These are phyloP conservation scores for Corylus americana DNA, from an alignment of 306 rosid genomes.

Conservation along the genomic window DNA sequence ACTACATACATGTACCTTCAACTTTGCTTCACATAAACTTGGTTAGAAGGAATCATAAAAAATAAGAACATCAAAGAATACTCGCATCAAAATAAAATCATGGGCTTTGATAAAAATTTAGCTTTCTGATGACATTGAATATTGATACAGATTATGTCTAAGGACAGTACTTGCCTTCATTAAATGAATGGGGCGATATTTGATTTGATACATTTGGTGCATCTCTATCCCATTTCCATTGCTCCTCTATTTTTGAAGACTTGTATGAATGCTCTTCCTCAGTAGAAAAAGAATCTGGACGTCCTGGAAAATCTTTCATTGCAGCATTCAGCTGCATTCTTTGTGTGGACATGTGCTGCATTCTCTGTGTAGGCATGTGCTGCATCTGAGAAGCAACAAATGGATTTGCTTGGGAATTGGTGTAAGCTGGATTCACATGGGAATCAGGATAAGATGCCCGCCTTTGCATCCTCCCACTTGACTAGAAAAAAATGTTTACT, in stretches of 20 bases:
- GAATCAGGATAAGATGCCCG: constrained; percentile 13
- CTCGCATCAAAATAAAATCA: too few relatives aligned
- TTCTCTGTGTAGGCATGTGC: not conserved
- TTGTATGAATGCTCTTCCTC: constrained; percentile 7
- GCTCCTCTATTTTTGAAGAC: constrained; percentile 9
- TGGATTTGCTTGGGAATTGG: constrained; percentile 5
- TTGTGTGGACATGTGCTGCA: constrained; percentile 4
- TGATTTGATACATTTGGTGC: constrained; percentile 15
- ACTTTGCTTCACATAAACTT: too few relatives aligned
- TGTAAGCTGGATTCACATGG: not conserved
- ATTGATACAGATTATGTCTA: not conserved
- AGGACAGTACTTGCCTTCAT: constrained; percentile 33
- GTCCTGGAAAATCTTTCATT: constrained; percentile 17
- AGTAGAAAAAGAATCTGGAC: constrained; percentile 15
- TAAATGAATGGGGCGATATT: constrained; percentile 10
- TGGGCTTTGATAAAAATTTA: too few relatives aligned
- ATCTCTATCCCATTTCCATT: constrained; percentile 17
- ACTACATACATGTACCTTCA: too few relatives aligned
- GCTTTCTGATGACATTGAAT: too few relatives aligned
- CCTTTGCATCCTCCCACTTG: constrained; percentile 4
- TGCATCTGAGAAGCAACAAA: constrained; percentile 5
- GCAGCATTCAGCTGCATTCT: not conserved
- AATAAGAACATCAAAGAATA: too few relatives aligned
- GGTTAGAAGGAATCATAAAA: too few relatives aligned
- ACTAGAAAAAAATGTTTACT: not conserved